Percentiles rank a stretch among this genome's conserved stretches.
These are phyloP conservation scores for Chlorella sorokiniana DNA, from an alignment of 139 green algal species.

Conservation along the genomic window DNA sequence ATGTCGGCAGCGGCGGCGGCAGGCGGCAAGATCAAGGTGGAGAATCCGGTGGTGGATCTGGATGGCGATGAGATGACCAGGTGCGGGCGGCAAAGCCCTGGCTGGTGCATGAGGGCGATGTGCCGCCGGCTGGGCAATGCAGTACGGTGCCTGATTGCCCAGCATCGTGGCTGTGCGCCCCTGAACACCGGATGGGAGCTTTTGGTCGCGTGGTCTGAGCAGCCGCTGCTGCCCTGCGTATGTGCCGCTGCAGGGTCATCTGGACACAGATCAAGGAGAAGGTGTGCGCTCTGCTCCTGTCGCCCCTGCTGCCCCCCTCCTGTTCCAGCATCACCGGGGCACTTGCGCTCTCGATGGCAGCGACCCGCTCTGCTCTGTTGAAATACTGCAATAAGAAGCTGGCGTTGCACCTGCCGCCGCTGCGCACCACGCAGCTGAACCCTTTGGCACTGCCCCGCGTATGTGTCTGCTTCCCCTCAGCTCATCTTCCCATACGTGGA, in stretches of 20 bases:
- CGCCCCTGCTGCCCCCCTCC: no score
- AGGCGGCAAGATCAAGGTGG: constrained; percentile 52
- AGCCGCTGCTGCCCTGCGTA: neutral
- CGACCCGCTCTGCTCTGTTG: no score
- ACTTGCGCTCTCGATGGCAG: no score
- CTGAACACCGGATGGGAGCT: neutral
- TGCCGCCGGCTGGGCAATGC: neutral
- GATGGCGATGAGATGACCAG: constrained; percentile 96
- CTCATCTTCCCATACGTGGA: constrained; percentile 94
- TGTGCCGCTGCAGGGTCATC: constrained; percentile 11
- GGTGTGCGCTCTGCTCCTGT: neutral
- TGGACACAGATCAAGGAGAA: constrained; percentile 43
- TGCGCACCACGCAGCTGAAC: no score
- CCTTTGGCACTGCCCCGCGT: neutral
- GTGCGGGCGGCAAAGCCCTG: constrained; percentile 45
- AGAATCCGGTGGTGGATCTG: constrained; percentile 93
- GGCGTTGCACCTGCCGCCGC: no score
- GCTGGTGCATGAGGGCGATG: no score
- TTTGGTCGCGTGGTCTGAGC: no score
- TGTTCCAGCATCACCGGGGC: no score
- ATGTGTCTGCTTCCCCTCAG: constrained; percentile 49
- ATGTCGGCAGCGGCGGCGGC: constrained; percentile 9
- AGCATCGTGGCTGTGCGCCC: neutral
- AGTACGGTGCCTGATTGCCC: neutral
- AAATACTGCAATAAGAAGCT: no score